Base-by-base conservation (phyloP, 441 rosid genomes). In the Geranium incanum region DNA sequence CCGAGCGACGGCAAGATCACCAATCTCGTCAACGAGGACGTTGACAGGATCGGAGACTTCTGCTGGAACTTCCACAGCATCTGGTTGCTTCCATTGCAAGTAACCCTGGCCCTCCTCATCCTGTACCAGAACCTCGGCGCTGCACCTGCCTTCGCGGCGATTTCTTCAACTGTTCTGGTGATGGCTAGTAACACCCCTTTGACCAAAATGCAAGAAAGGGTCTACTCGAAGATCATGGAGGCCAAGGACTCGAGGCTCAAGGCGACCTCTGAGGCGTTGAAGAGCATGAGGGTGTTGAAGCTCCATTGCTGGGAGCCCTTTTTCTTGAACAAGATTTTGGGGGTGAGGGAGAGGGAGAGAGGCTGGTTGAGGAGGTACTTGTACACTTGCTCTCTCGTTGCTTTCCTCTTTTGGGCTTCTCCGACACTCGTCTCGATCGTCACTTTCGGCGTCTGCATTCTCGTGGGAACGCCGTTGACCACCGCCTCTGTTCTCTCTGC, bases 71-170 rank as follows among this genome's bases (percentile, higher is more conserved):
- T 90, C 72, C 96, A 90, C 71, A 84, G 87, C 64, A 71, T 89
- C 39, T 89, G 96, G 96, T 66, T 88, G 83, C 86, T 90, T 9
- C 92, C 91, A 16, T 68, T 90, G 60, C 93, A 90, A 69, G 85
- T 88, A 38, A 71, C 74, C 39, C 68, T 90, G 67, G 93, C 93
- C 48, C 81, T 88, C 5, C 59, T 80, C 16, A 84, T 90, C 66
- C 76, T 90, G 67, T 80, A 82, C 36, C 76, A 67, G 79, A 86
- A 84, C 78, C 82, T 90, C 3, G 96, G 96, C 39, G 80, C 83
- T 21, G 86, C 83, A 9, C 89, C 93, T 5, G 36, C 92, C 9
- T 0, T 84, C 16, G 88, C 89, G 36, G 90, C 96, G 66, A 73
- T 90, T 7, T 69, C 74, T 19, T 74, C 86, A 0, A 87, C 90